Evolutionary conservation across 2,329 filamentous ascomycete genomes (phyloP).

Genomic region (Coleophoma crateriformis): DNA sequence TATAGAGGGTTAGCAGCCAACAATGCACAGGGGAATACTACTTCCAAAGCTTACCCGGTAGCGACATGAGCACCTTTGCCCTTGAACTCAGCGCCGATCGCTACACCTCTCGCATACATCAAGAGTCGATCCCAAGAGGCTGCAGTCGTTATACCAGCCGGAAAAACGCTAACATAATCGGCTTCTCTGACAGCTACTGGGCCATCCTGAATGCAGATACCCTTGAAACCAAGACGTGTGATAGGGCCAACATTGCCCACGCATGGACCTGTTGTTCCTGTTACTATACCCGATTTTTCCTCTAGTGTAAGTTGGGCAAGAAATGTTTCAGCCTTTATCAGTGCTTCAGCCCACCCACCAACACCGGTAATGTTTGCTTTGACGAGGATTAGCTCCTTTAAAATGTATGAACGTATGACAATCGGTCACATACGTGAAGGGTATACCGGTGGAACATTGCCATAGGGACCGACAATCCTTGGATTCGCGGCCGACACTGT

Average conservation of each 20-base stretch:
- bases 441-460: too few relatives aligned
- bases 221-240: conserved; percentile 59
- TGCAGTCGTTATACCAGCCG: conserved; percentile 70
- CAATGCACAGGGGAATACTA: too few relatives aligned
- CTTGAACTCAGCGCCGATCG: neutral
- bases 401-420: too few relatives aligned
- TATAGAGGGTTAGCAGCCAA: conserved; percentile 28
- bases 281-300: conserved; percentile 11
- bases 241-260: conserved; percentile 63
- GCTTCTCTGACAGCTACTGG: conserved; percentile 68
- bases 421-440: too few relatives aligned
- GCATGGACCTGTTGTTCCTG: conserved; percentile 7
- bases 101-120: conserved; percentile 60
- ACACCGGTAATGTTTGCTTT: too few relatives aligned
- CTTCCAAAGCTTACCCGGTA: conserved; percentile 53
- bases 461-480: too few relatives aligned
- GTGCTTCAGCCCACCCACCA: conserved; percentile 57
- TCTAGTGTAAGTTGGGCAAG: conserved; percentile 43
- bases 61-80: neutral
- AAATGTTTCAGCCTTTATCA: conserved; percentile 59
- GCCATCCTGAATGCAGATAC: conserved; percentile 71
- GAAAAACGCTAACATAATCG: conserved; percentile 66
- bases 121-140: conserved; percentile 73
- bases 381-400: too few relatives aligned
- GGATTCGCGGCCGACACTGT: too few relatives aligned